Conservation (phyloP, 306 rosid genomes). For the Sphenostylis stenocarpa region DNA sequence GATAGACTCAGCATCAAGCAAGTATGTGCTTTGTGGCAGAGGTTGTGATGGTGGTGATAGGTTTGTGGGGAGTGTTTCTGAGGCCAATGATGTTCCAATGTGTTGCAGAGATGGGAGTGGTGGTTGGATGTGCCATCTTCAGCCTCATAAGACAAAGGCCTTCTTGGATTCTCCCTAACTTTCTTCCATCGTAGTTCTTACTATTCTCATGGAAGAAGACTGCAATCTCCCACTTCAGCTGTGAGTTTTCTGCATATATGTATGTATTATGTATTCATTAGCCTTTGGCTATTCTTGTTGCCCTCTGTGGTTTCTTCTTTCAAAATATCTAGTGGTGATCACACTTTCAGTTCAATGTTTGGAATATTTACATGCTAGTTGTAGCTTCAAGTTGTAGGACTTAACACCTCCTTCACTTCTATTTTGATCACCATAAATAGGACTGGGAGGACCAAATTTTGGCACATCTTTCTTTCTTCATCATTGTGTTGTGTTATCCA, state of each 20-base stretch:
- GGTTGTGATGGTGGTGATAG: slow-evolving; percentile 30
- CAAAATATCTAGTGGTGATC: not conserved
- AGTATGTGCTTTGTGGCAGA: slow-evolving; percentile 38
- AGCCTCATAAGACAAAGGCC: slow-evolving; percentile 16
- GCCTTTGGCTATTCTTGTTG: not conserved
- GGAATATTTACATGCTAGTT: not conserved
- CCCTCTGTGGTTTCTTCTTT: not conserved
- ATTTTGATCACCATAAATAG: not conserved
- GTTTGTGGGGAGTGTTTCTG: slow-evolving; percentile 45
- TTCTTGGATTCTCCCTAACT: slow-evolving; percentile 21
- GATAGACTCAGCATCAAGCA: not conserved
- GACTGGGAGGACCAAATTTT: not conserved
- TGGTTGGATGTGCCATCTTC: not conserved
- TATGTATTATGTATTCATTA: not conserved
- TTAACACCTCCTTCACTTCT: not conserved
- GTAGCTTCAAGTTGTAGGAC: not conserved
- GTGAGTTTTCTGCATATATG: not conserved
- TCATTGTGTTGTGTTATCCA: not conserved
- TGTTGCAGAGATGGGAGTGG: slow-evolving; percentile 33
- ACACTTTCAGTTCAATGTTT: not conserved
- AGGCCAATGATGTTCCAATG: slow-evolving; percentile 41
- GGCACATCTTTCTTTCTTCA: not conserved
- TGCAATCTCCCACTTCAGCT: not conserved
- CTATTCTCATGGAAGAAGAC: not conserved
- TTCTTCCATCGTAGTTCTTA: not conserved